phyloP scores from a whole-genome alignment of 768 basidiomycete species.

The Pulveroboletus sp. region DNA sequence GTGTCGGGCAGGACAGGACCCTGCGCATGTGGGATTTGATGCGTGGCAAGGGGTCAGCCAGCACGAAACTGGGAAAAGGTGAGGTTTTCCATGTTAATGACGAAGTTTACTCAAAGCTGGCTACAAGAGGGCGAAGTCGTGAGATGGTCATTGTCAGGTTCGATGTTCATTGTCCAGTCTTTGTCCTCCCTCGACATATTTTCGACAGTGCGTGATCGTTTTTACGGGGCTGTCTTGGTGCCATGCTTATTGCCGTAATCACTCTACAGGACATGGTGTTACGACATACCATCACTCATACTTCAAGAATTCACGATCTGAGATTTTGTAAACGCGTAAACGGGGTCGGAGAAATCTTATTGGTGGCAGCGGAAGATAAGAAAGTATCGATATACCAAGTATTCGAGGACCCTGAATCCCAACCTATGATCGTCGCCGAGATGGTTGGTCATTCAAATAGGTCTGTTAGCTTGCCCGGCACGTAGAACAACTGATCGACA shows the following conservation, averaged over 20 bases:
- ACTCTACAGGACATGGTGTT: slow-evolving; percentile 68
- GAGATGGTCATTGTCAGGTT: slow-evolving; percentile 77
- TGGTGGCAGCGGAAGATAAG: slow-evolving; percentile 88
- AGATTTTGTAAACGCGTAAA: slow-evolving; percentile 63
- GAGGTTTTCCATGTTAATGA: slow-evolving; percentile 8
- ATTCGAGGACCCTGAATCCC: slow-evolving; percentile 38
- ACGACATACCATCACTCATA: slow-evolving; percentile 67
- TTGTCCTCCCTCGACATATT: slow-evolving; percentile 79
- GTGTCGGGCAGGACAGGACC: slow-evolving; percentile 85
- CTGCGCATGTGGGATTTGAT: slow-evolving; percentile 99
- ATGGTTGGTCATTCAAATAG: slow-evolving; percentile 83
- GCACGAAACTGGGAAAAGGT: slow-evolving; percentile 89
- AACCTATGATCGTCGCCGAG: slow-evolving; percentile 61
- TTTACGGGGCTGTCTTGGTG: no score
- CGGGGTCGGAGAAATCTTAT: slow-evolving; percentile 61
- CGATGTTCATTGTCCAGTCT: slow-evolving; percentile 75
- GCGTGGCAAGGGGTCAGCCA: slow-evolving; percentile 86
- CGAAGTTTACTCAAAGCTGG: neutral
- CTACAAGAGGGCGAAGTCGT: slow-evolving; percentile 85
- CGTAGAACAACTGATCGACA: neutral
- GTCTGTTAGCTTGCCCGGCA: slow-evolving; percentile 36
- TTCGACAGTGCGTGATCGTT: slow-evolving; percentile 50
- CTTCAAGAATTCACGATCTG: slow-evolving; percentile 81
- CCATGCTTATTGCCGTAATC: no score
- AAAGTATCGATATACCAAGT: slow-evolving; percentile 76